Evolutionary conservation across 176 grass and related monocot species (phyloP), one percentile per base, ranked within the genome.

Genomic region (Panicum miliaceum): DNA sequence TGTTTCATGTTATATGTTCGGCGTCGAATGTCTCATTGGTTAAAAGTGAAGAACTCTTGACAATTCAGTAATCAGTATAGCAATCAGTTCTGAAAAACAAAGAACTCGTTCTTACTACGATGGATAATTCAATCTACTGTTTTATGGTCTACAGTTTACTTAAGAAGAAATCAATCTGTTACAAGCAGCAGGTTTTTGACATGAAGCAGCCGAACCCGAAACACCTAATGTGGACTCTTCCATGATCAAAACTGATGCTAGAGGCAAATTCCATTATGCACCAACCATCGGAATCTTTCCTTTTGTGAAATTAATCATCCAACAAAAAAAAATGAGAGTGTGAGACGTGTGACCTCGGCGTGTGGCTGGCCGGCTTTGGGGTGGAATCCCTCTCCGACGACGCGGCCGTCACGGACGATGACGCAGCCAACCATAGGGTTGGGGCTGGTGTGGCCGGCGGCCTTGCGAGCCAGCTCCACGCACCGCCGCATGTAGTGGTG

Each of bases 351-450:
- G 66, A 97, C 95, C 90, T 98, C 96, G 12, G 92, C 96, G 45
- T 98, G 93, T 12, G 93, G 96, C 37, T 95, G 89, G 43, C 96
- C 93, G 9, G 96, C 91, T 57, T 95, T 95, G 46, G 91, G 96
- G 76, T 98, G 93, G 70, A 98, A 98, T 4, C 93, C 96, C 88
- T 94, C 87, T 8, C 91, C 91, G 46, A 98, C 89, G 78, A 98
- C 81, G 20, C 82, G 43, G 12, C 91, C 81, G 35, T 98, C 87
- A 53, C 88, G 84, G 54, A 98, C 96, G 77, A 98, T 87, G 77
- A 98, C 85, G 20, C 96, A 98, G 8, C 96, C 93, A 2, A 95
- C 96, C 96, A 98, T 93, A 38, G 93, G 96, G 85, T 95, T 98
- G 13, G 96, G 96, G 74, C 91, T 94, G 62, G 96, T 95, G 84